Evolutionary conservation across 352 stramenopile genomes (phyloP), one percentile per base, ranked within the genome.

Genomic region (Pythium pyrilobum): DNA sequence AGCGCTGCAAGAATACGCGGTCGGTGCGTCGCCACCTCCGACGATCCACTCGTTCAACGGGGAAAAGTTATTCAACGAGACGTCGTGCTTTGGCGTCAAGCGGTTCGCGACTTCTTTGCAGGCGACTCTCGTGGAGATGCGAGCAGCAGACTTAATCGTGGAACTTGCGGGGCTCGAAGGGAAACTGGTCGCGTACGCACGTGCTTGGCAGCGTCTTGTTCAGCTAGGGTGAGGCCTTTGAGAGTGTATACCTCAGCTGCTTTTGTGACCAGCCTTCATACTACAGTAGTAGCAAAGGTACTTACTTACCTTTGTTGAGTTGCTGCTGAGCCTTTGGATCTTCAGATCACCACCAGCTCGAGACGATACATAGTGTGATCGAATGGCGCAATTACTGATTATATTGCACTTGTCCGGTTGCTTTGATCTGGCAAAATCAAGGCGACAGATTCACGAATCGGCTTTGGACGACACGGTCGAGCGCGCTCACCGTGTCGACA

Each of bases 11-110:
- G 70, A 86, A 40, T 64, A 66, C 36, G 45, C 60, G 29, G 44
- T 20, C 3, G n/a, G 46, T 7, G 21, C 20, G 16, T 45, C 34
- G 3, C 66, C 72, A 9, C 66, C 58, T 25, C 66, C 72, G 10
- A 69, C 58, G 33, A 73, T 88, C 20, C 62, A 74, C 37, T 86
- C 74, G 8, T 88, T 77, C 37, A 86, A 74, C 29, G 74, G 77
- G 23, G 42, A 70, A 2, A 76, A 68, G 38, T 52, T 89, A 3
- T 89, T 89, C 48, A 84, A 84, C 28, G 57, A 86, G 59, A 76
- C 66, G 11, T 87, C 78, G 13, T 87, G 75, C 50, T 89, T 89
- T 39, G 78, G 78, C 9, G 49, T 85, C 13, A 89, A 82, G 52
- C 65, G 73, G 5, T 81, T 69, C 37, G n/a, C 43, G n/a, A 29